These are phyloP conservation scores for Ceratobasidium theobromae DNA, from an alignment of 1,284 basidiomycete species.

Conservation along the genomic window DNA sequence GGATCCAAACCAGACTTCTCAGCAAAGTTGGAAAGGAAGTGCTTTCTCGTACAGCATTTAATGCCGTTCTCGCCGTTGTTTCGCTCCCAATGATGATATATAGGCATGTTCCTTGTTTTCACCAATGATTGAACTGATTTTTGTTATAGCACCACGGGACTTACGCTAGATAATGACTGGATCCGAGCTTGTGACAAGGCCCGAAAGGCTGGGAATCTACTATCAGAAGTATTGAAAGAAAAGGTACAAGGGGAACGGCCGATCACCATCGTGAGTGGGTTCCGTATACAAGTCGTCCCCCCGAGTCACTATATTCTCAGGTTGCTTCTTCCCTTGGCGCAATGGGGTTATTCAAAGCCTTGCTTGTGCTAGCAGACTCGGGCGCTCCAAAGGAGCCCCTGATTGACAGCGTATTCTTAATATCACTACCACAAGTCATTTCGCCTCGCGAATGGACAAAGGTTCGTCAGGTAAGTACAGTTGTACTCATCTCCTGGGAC, in stretches of 20 bases:
- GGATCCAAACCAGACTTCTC: constrained; percentile 45
- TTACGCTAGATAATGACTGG: constrained; percentile 44
- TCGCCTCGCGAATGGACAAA: constrained; percentile 47
- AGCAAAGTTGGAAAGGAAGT: constrained; percentile 48
- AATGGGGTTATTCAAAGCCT: constrained; percentile 51
- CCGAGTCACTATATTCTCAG: constrained; percentile 37
- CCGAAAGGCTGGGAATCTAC: constrained; percentile 51
- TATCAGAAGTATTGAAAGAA: constrained; percentile 55
- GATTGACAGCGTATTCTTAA: constrained; percentile 53
- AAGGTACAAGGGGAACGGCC: constrained; percentile 56
- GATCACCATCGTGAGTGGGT: constrained; percentile 46
- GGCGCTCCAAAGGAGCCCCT: constrained; percentile 43
- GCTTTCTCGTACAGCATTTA: constrained; percentile 54
- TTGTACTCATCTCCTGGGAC: neutral
- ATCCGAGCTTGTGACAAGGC: constrained; percentile 50
- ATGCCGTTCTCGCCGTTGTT: constrained; percentile 53
- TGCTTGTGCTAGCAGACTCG: constrained; percentile 47
- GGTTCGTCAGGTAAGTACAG: constrained; percentile 39
- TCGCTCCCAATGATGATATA: constrained; percentile 49
- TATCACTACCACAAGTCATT: constrained; percentile 51
- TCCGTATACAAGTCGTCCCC: neutral
- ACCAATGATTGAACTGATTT: neutral
- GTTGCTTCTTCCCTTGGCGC: constrained; percentile 56
- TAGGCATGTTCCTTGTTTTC: constrained; percentile 22
- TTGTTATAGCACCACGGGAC: constrained; percentile 1